phyloP scores from a whole-genome alignment of 331 rosid genomes.

The Ulmus americana region DNA sequence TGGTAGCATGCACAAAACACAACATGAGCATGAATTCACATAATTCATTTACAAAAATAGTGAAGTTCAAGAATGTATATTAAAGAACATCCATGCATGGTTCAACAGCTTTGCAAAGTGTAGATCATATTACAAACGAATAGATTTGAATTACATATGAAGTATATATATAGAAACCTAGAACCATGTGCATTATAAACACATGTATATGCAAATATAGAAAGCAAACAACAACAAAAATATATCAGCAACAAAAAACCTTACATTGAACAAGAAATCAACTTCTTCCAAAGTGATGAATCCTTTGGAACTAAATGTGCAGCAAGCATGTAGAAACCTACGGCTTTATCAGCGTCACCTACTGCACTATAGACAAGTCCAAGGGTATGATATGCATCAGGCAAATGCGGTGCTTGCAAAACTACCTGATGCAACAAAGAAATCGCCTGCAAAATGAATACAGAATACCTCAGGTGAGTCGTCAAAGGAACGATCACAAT shows the following conservation, averaged over 20 bases:
- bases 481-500: slow-evolving; percentile 9
- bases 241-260: slow-evolving; percentile 13
- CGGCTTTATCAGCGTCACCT: slow-evolving; percentile 50
- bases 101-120: background rate
- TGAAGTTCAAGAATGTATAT: too few species aligned
- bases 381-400: slow-evolving; percentile 75
- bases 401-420: slow-evolving; percentile 63
- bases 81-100: background rate
- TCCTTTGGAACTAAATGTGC: slow-evolving; percentile 70
- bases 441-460: slow-evolving; percentile 46
- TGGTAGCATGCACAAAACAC: too few species aligned
- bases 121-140: too few species aligned
- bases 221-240: slow-evolving; percentile 13
- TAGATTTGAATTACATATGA: background rate
- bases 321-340: slow-evolving; percentile 68
- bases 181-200: background rate
- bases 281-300: slow-evolving; percentile 60
- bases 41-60: too few species aligned
- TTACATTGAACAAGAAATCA: slow-evolving; percentile 59
- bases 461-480: slow-evolving; percentile 9
- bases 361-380: slow-evolving; percentile 57
- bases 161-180: background rate
- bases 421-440: slow-evolving; percentile 55
- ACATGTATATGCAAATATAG: background rate
- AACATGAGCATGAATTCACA: too few species aligned